Evolutionary conservation across 768 basidiomycete genomes (phyloP), one percentile per base, ranked within the genome.

Genomic region (Termitomyces sp.): DNA sequence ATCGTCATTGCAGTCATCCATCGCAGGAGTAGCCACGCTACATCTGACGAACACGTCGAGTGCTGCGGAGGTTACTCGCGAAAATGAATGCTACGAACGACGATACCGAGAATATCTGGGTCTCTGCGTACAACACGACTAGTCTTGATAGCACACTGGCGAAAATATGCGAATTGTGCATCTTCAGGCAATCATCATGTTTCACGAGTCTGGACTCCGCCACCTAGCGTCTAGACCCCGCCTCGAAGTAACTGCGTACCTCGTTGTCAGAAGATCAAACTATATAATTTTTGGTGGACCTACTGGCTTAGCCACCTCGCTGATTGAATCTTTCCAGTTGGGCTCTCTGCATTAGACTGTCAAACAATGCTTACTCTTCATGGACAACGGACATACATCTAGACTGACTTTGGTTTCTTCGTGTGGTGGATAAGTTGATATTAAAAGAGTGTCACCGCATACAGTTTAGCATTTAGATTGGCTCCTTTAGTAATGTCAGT

Each of bases 1-100:
- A 80, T 76, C 81, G 71, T 72, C 76, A 75, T 77, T 80, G 83
- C 81, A 85, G 83, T 85, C 83, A 84, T 85, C 84, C 83, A 85
- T 85, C 84, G 84, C 84, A 85, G 77, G 81, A 84, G 73, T 71
- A 74, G 73, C 53, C 66, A 53, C 53, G 53, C 62, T 58, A 60
- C 54, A 46, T 48, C 47, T 44, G 57, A 57, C 45, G 60, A 58
- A 43, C 17, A 45, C 56, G 47, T 51, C 53, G 53, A 54, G 54
- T 35, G 51, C 50, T 52, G 35, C 49, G 26, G 54, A 53, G 55
- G 43, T 37, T 45, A 58, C 65, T 66, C 66, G 55, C 55, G 60
- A 50, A 61, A 59, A 45, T 59, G 45, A 62, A 51, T 49, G 55
- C 65, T 59, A 58, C 64, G 53, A 32, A 57, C 45, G 66, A 60